Evolutionary conservation across 345 rosid genomes (phyloP), one percentile per base, ranked within the genome.

Genomic region (Eucalyptus marginata): DNA sequence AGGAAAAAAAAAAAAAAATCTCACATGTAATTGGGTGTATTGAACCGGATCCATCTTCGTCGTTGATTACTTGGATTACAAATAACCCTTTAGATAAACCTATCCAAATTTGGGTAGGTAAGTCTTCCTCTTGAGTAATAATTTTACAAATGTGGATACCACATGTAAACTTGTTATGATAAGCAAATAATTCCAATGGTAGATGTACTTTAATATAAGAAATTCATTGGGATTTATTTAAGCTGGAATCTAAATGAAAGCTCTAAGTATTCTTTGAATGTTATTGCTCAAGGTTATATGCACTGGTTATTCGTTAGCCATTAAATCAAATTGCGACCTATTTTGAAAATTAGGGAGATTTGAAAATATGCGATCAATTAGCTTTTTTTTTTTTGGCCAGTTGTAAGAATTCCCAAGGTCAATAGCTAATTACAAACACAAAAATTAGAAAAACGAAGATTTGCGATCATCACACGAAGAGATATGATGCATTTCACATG

Each of bases 381-480:
- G 25, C 44, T 9, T 5, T 4, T 17, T 15, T 15, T 5, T n/a
- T 31, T 31, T 33, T 8, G 2, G 13, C 3, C 7, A 8, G 4
- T 4, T 10, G 43, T 33, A 17, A 68, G 12, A 68, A 33, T 33
- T 68, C 25, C 44, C 25, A 17, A 68, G 7, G 12, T 31, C 5
- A 40, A 14, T 17, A 68, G 44, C 13, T 13, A 7, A 3, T 4
- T 8, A 31, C 4, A 3, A 33, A 71, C 44, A n/a, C 10, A 0
- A n/a, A n/a, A n/a, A 64, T 14, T 13, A 13, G 36, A n/a, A 64
- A 64, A 14, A 64, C 3, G 3, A 64, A 64, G 76, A 3, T 71
- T 36, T 1, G 13, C 2, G 4, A 36, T 71, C 46, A 17, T 18
- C 11, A 1, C 1, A 0, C 1, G 1, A 33, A 68, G 7, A 68